Evolutionary conservation across 2,329 filamentous ascomycete genomes (phyloP).

Genomic region (Whalleya microplaca): DNA sequence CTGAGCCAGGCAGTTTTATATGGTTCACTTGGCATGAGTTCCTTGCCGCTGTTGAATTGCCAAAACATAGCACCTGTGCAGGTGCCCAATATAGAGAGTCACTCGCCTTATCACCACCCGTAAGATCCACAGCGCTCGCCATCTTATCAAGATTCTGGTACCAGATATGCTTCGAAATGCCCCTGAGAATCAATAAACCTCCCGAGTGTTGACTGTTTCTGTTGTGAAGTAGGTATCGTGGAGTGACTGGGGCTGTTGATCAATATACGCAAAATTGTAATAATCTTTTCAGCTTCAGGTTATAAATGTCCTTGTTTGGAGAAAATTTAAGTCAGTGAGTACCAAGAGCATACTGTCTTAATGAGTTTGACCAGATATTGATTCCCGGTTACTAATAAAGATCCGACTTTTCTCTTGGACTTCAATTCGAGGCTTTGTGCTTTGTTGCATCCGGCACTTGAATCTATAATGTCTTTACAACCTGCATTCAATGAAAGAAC

Average conservation of each 20-base stretch:
- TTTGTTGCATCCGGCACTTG: slow-evolving; percentile 15
- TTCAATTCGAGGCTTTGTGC: slow-evolving; percentile 9
- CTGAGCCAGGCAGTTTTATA: not conserved
- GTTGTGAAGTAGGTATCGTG: too few relatives aligned
- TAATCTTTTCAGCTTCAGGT: too few relatives aligned
- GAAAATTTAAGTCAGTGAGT: too few relatives aligned
- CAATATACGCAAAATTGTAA: too few relatives aligned
- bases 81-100: not conserved
- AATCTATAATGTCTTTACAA: not conserved
- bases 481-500: not conserved
- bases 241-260: too few relatives aligned
- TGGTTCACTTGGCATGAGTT: slow-evolving; percentile 9
- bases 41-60: not conserved
- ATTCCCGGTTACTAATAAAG: slow-evolving; percentile 12
- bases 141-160: too few relatives aligned
- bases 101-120: slow-evolving; percentile 2
- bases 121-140: too few relatives aligned
- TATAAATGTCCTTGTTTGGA: too few relatives aligned
- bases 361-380: slow-evolving; percentile 3
- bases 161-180: too few relatives aligned
- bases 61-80: slow-evolving; percentile 12
- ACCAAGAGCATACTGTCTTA: not conserved
- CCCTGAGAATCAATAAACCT: too few relatives aligned
- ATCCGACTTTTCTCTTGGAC: not conserved
- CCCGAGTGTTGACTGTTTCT: too few relatives aligned